Evolutionary conservation across 306 rosid genomes (phyloP).

Genomic region (Styphnolobium japonicum): DNA sequence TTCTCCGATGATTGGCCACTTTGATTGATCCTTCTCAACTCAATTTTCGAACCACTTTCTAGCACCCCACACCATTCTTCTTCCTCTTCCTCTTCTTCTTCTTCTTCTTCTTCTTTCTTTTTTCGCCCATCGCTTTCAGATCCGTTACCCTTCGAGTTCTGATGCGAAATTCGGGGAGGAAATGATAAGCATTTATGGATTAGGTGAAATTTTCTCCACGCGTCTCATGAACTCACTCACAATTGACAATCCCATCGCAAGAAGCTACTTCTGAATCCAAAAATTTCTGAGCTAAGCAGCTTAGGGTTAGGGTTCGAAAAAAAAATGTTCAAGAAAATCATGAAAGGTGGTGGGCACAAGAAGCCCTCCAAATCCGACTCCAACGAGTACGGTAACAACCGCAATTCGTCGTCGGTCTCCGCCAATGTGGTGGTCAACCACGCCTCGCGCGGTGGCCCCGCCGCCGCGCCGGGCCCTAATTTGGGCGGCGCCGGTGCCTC

Average conservation of each 20-base stretch:
- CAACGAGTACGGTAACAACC: constrained; percentile 53
- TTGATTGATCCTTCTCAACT: constrained; percentile 35
- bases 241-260: no score
- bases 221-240: constrained; percentile 32
- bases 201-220: constrained; percentile 30
- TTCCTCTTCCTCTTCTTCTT: background rate
- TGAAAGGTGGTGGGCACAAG: constrained; percentile 74
- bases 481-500: background rate
- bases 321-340: constrained; percentile 83
- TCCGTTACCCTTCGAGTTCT: constrained; percentile 37
- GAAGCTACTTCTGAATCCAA: constrained; percentile 15
- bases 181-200: constrained; percentile 20
- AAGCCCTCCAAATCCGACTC: constrained; percentile 91
- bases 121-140: constrained; percentile 35
- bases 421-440: constrained; percentile 68
- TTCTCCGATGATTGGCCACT: constrained; percentile 42
- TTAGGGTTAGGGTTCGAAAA: constrained; percentile 55
- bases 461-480: constrained; percentile 19
- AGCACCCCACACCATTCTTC: constrained; percentile 5
- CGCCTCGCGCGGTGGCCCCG: constrained; percentile 58
- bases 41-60: constrained; percentile 4
- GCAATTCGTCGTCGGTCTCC: constrained; percentile 41
- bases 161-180: constrained; percentile 27
- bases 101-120: background rate
- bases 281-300: constrained; percentile 15